A percentile compares a stretch with the other conserved stretches of the same genome.
Conservation (phyloP, 2,329 filamentous ascomycete genomes). For the Thielaviopsis cerberus region DNA sequence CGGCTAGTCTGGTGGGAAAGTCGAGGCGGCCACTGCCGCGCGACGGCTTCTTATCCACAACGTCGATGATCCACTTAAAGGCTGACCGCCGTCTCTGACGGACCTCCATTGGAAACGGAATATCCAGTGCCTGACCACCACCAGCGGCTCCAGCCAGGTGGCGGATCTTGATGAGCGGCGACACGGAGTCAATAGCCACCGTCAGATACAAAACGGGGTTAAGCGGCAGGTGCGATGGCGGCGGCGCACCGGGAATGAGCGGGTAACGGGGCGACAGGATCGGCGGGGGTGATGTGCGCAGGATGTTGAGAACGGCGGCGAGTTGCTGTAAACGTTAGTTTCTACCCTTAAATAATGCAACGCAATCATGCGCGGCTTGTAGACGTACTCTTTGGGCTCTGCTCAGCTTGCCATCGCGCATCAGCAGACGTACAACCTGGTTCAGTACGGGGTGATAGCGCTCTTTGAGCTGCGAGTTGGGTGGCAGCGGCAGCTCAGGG, state of each 20-base stretch:
- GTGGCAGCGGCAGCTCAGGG: constrained; percentile 47
- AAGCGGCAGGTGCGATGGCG: constrained; percentile 61
- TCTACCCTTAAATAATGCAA: background rate
- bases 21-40: constrained; percentile 51
- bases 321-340: constrained; percentile 47
- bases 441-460: constrained; percentile 72
- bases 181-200: constrained; percentile 78
- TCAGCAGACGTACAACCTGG: constrained; percentile 78
- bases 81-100: constrained; percentile 62
- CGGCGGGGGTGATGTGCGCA: constrained; percentile 70
- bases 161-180: constrained; percentile 67
- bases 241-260: constrained; percentile 58
- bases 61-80: constrained; percentile 74
- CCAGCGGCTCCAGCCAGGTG: constrained; percentile 61
- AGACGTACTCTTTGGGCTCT: constrained; percentile 64
- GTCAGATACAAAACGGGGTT: constrained; percentile 81
- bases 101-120: constrained; percentile 58
- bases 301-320: constrained; percentile 60
- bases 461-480: constrained; percentile 47
- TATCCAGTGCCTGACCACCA: constrained; percentile 66
- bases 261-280: constrained; percentile 51
- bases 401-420: constrained; percentile 79
- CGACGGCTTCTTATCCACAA: constrained; percentile 60
- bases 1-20: constrained; percentile 61
- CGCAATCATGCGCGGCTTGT: background rate